Conservation (phyloP, 208 protist genomes). For the Acanthamoeba royreba region DNA sequence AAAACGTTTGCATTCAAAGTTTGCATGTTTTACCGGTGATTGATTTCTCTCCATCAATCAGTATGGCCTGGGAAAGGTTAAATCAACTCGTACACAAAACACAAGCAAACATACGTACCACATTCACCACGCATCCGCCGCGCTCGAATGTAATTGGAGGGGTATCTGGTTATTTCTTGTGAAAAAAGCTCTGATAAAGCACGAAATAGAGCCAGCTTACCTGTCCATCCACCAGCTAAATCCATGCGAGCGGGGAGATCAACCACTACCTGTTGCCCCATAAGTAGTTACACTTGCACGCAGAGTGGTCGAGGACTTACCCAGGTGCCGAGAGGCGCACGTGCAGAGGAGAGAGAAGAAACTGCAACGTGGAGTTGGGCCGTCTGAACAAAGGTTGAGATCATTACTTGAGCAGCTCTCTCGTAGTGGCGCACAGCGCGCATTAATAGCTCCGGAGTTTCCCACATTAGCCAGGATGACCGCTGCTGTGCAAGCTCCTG, state of each 20-base stretch:
- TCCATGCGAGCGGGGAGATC: constrained; percentile 10
- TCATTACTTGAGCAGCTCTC: constrained; percentile 50
- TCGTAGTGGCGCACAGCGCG: constrained; percentile 58
- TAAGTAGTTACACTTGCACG: not conserved
- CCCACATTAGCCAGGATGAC: constrained; percentile 24
- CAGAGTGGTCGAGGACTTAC: not conserved
- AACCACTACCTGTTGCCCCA: not conserved
- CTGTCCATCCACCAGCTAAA: constrained; percentile 13
- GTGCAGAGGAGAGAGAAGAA: not conserved
- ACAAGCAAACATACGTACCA: not conserved
- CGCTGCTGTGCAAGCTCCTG: constrained; percentile 10
- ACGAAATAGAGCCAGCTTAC: not conserved
- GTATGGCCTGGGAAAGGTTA: not conserved
- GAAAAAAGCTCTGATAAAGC: not conserved
- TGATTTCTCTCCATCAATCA: constrained; percentile 6
- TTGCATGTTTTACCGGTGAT: not conserved
- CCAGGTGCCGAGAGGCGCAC: not conserved
- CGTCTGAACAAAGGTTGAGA: not conserved
- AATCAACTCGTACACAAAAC: not conserved
- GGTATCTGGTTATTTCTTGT: constrained; percentile 44
- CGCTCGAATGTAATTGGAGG: constrained; percentile 61
- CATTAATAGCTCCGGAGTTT: constrained; percentile 48
- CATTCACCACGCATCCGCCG: constrained; percentile 52
- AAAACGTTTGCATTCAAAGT: not conserved
- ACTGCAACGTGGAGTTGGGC: not conserved